Evolutionary conservation across 352 stramenopile genomes (phyloP), one percentile per base, ranked within the genome.

Genomic region (Phytophthora boehmeriae): DNA sequence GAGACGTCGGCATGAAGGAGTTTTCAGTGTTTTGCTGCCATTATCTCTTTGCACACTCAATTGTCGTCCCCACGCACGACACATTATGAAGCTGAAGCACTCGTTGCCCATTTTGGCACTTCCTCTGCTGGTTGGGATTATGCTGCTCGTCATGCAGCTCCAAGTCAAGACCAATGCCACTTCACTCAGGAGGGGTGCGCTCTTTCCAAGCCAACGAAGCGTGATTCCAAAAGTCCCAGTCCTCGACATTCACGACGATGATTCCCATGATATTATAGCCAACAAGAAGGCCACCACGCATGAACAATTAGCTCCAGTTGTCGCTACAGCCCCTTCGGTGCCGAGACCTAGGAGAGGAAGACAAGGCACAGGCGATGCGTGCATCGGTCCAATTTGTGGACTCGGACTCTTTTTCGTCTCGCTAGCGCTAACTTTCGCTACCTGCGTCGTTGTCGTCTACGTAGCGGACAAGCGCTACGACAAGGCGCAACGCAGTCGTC

Each of bases 331-430:
- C 27, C 47, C 64, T 13, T 25, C 14, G 1, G 44, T 64, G 0
- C 62, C 51, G 4, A 65, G 27, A n/a, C 46, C 66, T 8, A 62
- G 32, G n/a, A 59, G 55, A 28, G 65, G 65, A 27, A 66, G 66
- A 52, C 66, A 66, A 17, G 66, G 60, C n/a, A 63, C 54, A 1
- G 60, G 66, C 8, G 66, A 74, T 42, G 54, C 66, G 16, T 82
- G 73, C 25, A 73, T 82, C 35, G 71, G 63, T 19, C 53, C 67
- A 0, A 32, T 82, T 8, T 82, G 70, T 34, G 67, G 73, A 3
- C 55, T 82, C 11, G 59, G 61, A 5, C 63, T 82, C 53, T 79
- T 79, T 57, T 80, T 82, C 56, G 56, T 71, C 11, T 74, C 72
- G 0, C 51, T 78, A 25, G 54, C 44, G 17, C 36, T 82, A 48